Percentiles rank a stretch among this genome's conserved stretches.
Evolutionary conservation across 345 rosid species (phyloP).

Genomic region (Zanthoxylum bungeanum): DNA sequence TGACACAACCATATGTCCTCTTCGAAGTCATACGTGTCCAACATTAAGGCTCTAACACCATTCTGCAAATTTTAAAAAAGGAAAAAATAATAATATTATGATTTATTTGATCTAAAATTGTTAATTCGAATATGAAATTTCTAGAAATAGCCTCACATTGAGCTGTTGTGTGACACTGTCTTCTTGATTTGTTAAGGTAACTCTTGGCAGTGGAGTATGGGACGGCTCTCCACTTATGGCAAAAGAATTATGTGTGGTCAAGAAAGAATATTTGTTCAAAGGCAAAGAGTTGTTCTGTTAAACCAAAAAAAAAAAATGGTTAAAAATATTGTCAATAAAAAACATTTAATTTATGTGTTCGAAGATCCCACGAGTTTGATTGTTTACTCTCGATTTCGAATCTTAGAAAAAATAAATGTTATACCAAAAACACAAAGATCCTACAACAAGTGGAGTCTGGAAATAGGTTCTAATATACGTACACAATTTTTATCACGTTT

Average conservation of each 20-base stretch:
- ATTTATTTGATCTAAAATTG: not conserved
- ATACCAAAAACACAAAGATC: too few relatives aligned
- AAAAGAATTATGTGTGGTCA: constrained; percentile 58
- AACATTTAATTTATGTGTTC: too few relatives aligned
- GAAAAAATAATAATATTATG: not conserved
- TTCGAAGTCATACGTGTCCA: constrained; percentile 55
- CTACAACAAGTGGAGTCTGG: too few relatives aligned
- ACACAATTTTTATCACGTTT: too few relatives aligned
- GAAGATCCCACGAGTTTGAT: too few relatives aligned
- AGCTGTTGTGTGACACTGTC: constrained; percentile 32
- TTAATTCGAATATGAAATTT: not conserved
- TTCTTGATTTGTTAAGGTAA: constrained; percentile 34
- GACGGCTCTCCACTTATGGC: constrained; percentile 38
- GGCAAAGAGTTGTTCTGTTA: constrained; percentile 49
- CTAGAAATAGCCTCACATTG: constrained; percentile 5
- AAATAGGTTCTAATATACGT: too few relatives aligned
- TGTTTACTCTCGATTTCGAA: too few relatives aligned
- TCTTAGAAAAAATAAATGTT: too few relatives aligned
- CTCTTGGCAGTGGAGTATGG: constrained; percentile 15
- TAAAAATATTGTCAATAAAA: not conserved
- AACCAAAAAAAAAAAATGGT: not conserved
- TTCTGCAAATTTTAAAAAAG: constrained; percentile 36
- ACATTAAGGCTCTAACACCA: constrained; percentile 65
- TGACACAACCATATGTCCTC: constrained; percentile 67
- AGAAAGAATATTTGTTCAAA: constrained; percentile 53